Evolutionary conservation across 169 alveolate species (phyloP).

Genomic region (Cryptosporidium felis): DNA sequence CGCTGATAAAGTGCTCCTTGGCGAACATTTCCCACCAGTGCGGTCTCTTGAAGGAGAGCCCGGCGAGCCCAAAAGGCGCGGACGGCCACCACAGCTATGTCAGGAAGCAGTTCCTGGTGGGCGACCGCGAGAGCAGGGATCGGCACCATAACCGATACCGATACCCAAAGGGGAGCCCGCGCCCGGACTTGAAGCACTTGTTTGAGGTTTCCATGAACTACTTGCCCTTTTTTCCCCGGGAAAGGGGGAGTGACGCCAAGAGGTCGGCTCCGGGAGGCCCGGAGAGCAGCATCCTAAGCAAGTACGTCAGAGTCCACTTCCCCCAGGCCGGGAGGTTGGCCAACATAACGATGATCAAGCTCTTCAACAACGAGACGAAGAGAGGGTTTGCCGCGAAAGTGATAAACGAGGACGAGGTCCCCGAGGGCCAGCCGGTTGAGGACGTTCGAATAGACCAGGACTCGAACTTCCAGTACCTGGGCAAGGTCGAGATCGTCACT

Average conservation of each 20-base stretch:
- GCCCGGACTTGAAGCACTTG: background rate
- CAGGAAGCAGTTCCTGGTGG: background rate
- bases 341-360: conserved; percentile 27
- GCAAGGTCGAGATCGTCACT: conserved; percentile 38
- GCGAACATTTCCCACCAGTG: conserved; percentile 30
- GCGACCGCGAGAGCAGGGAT: background rate
- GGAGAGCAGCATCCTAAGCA: background rate
- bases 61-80: background rate
- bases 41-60: background rate
- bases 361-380: conserved; percentile 35
- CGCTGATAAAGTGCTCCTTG: conserved; percentile 34
- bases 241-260: background rate
- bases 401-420: conserved; percentile 20
- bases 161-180: too few relatives aligned
- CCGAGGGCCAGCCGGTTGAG: background rate
- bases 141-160: background rate
- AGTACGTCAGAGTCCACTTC: conserved; percentile 39
- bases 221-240: conserved; percentile 26
- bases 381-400: conserved; percentile 65
- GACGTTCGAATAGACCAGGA: conserved; percentile 17
- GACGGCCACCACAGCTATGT: background rate
- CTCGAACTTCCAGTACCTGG: conserved; percentile 50
- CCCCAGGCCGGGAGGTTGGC: conserved; percentile 63
- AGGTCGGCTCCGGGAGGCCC: too few relatives aligned
- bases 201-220: conserved; percentile 18